Conservation (phyloP, 371 early-diverging fungal species). For the Mucor ambiguus region DNA sequence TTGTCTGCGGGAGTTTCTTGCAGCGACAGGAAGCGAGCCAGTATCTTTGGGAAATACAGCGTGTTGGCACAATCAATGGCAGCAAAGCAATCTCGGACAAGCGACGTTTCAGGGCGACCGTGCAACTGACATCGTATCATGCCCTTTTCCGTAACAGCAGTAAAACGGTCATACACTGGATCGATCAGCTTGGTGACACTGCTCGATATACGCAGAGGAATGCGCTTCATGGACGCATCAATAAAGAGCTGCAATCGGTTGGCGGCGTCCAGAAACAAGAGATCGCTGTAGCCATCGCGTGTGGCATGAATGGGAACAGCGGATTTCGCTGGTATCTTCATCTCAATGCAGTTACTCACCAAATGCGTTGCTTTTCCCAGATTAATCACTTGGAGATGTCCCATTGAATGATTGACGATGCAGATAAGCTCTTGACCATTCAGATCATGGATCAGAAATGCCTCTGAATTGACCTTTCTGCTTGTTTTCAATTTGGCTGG, state of each 20-base stretch:
- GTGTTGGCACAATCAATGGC: constrained; percentile 55
- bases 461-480: constrained; percentile 12
- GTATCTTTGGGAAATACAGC: constrained; percentile 15
- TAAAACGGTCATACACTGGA: constrained; percentile 50
- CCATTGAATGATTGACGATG: constrained; percentile 33
- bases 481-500: not conserved
- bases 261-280: constrained; percentile 32
- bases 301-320: constrained; percentile 52
- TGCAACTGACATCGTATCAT: constrained; percentile 42
- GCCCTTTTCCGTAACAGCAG: constrained; percentile 30
- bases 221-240: constrained; percentile 5
- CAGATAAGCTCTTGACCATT: constrained; percentile 38
- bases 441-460: constrained; percentile 33
- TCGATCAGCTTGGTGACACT: constrained; percentile 38
- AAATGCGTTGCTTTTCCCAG: constrained; percentile 7
- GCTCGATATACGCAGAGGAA: not conserved
- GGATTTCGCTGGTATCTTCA: constrained; percentile 27
- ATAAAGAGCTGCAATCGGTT: constrained; percentile 7
- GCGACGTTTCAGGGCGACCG: constrained; percentile 34
- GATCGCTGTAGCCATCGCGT: constrained; percentile 35
- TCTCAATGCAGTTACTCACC: constrained; percentile 25
- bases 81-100: constrained; percentile 50
- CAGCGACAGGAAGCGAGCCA: constrained; percentile 17
- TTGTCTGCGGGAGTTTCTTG: not conserved
- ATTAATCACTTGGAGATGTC: constrained; percentile 11